Evolutionary conservation across 1,284 basidiomycete genomes (phyloP).

Genomic region (Somion occarium): DNA sequence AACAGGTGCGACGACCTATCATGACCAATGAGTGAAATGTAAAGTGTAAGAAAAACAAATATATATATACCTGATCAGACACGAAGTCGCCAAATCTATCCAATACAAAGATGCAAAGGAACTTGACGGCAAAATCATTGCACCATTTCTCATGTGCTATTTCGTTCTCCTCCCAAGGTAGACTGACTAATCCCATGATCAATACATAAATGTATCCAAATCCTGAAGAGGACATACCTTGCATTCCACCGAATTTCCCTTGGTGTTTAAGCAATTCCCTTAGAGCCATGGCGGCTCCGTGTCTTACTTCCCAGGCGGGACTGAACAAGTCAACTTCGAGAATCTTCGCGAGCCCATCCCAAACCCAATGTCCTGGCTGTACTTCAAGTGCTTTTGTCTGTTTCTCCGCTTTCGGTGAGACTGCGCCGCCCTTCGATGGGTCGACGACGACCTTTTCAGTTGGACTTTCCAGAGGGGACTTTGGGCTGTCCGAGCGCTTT

Average conservation of each 20-base stretch:
- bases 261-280: conserved; percentile 87
- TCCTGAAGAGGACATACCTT: conserved; percentile 36
- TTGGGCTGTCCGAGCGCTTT: conserved; percentile 45
- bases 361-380: conserved; percentile 78
- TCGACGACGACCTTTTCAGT: conserved; percentile 70
- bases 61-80: conserved; percentile 72
- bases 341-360: conserved; percentile 81
- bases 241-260: conserved; percentile 80
- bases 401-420: conserved; percentile 69
- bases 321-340: conserved; percentile 86
- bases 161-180: conserved; percentile 50
- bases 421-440: conserved; percentile 75
- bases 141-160: conserved; percentile 81
- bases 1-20: conserved; percentile 92
- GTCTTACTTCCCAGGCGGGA: conserved; percentile 89
- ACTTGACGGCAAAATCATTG: conserved; percentile 82
- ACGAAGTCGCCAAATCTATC: conserved; percentile 98
- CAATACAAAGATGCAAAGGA: conserved; percentile 90
- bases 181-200: conserved; percentile 15
- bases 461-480: conserved; percentile 32
- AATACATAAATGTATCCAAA: too few species aligned
- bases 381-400: conserved; percentile 73
- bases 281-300: conserved; percentile 91
- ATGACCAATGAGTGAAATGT: background rate
- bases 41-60: background rate